Conservation (phyloP, 2,329 filamentous ascomycete genomes). For the Nigrospora oryzae region DNA sequence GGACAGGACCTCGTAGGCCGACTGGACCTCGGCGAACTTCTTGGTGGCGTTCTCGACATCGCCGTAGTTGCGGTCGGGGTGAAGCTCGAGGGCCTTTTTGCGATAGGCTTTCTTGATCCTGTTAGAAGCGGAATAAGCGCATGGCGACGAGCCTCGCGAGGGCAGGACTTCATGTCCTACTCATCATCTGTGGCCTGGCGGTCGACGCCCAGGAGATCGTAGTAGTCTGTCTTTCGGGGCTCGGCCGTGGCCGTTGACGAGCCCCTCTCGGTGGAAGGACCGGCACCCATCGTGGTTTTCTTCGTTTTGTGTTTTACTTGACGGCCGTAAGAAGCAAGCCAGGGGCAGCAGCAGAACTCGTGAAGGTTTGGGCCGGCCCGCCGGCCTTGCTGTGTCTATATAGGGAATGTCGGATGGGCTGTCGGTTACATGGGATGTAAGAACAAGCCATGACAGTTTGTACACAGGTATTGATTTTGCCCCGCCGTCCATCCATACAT, state of each 20-base stretch:
- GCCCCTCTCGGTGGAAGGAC: slow-evolving; percentile 39
- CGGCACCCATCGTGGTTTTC: slow-evolving; percentile 37
- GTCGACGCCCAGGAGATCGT: slow-evolving; percentile 72
- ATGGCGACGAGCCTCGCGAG: not conserved
- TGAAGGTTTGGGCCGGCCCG: too few species aligned
- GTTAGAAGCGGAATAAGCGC: slow-evolving; percentile 1
- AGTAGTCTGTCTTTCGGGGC: slow-evolving; percentile 65
- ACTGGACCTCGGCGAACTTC: slow-evolving; percentile 84
- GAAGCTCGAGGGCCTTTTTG: slow-evolving; percentile 81
- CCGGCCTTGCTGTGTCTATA: too few species aligned
- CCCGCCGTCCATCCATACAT: too few species aligned
- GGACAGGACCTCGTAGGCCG: slow-evolving; percentile 91
- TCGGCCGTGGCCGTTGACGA: slow-evolving; percentile 15
- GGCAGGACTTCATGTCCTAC: slow-evolving; percentile 35
- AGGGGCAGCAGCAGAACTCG: too few species aligned
- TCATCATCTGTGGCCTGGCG: slow-evolving; percentile 72
- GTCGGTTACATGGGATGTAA: too few species aligned
- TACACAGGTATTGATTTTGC: too few species aligned
- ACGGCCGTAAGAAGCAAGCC: too few species aligned
- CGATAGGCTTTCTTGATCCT: slow-evolving; percentile 93
- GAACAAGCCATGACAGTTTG: too few species aligned
- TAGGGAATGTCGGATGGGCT: too few species aligned
- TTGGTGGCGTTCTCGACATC: slow-evolving; percentile 76
- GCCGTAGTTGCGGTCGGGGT: slow-evolving; percentile 88
- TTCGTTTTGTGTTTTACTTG: too few species aligned